Base-by-base conservation (phyloP, 805 yeast genomes). In the Metschnikowia gelsemii region DNA sequence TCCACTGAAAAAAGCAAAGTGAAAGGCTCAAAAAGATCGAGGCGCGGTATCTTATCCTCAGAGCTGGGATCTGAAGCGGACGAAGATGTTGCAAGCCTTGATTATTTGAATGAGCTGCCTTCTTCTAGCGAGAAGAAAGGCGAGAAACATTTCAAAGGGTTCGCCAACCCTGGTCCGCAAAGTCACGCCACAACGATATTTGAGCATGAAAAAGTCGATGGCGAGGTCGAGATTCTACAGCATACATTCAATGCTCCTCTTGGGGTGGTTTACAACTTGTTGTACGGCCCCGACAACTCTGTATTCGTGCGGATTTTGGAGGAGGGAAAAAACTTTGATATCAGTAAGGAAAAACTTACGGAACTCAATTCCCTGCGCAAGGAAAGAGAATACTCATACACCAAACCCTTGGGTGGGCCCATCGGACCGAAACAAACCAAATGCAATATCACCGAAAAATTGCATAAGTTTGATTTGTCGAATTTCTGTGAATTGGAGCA, bases 401-500 rank as follows among this genome's bases (percentile, higher is more conserved):
- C 76, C 35, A 87, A 87, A 61, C 87, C 84, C 0, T 70, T 93
- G 42, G 79, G 81, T 38, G 89, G 78, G 39, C 77, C 96, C 1
- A 80, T 93, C 26, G 99, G 99, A 0, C 99, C 99, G 9, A 89
- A 87, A 54, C 87, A 91, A 18, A 90, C 99, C 2, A 79, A 75
- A 42, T 87, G 95, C 58, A 35, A 42, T 19, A 78, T 80, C 23
- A 72, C 69, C 5, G 63, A 61, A 2, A 96, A 89, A 52, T 66
- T 72, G 0, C 70, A 86, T 16, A 76, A 79, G 32, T 63, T 73
- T 53, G 84, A 86, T 54, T 68, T 70, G 38, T 66, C 75, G 4
- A 68, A 71, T 13, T 73, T 73, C 49, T 76, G 87, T 24, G 74
- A 79, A 44, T 79, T 88, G 2, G 64, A 80, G 2, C 79, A 82